Evolutionary conservation across 495 filamentous ascomycete genomes (phyloP), one percentile per base, ranked within the genome.

Genomic region (Xylaria acuta): DNA sequence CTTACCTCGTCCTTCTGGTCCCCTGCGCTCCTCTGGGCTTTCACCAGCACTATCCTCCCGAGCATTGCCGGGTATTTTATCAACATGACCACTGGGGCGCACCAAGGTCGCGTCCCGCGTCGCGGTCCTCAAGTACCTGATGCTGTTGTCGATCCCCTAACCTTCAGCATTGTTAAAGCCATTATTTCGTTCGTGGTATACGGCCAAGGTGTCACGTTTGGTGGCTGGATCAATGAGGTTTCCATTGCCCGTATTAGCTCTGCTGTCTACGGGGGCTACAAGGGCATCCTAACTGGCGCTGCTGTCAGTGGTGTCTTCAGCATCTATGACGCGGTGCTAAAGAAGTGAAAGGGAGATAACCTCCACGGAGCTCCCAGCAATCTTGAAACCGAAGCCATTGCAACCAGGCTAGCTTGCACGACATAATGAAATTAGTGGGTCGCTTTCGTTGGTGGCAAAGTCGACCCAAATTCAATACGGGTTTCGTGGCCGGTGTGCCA

Each of bases 131-230:
- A 62, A 49, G 70, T 64, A 34, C 74, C 78, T 5, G 83, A 87
- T 53, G 86, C 90, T 38, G 86, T 82, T 14, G 89, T 94, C 71
- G 96, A 99, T 78, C 95, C 95, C 27, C 82, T 98, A 72, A 91
- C 90, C 68, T 99, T 95, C 80, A 96, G 94, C 81, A 89, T 97
- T 65, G 89, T 88, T 75, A 97, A 97, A 85, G 94, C 91, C 0
- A 72, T 97, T 70, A 77, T 93, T 53, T 89, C 92, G 11, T 97
- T 92, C 78, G 82, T 94, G 5, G 90, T 97, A 11, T 97, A 95
- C 75, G 88, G 86, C 27, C 88, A 91, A 70, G 87, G 86, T n/a
- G 88, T 90, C 71, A 88, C 86, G 25, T 91, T 93, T 74, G 87
- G 88, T 74, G 90, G 90, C 20, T 74, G 90, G 40, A 87, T 92